Percentiles rank a stretch among this genome's conserved stretches.
Evolutionary conservation across 495 filamentous ascomycete species (phyloP).

Genomic region (Penicillium canariense): DNA sequence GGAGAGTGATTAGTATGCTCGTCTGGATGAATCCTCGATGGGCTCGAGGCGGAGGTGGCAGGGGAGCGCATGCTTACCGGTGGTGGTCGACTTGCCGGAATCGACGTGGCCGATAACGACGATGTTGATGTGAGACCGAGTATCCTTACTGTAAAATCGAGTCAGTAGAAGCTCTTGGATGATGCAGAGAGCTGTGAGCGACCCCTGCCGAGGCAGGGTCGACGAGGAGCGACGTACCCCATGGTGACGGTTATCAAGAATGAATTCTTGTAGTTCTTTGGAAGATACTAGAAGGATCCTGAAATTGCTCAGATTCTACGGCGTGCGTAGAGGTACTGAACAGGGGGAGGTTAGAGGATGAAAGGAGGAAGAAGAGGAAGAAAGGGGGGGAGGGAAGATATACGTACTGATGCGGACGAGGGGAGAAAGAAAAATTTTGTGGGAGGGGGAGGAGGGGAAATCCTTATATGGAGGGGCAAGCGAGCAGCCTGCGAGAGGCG

Average conservation of each 20-base stretch:
- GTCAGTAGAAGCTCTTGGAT: constrained; percentile 1
- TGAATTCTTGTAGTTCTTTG: constrained; percentile 47
- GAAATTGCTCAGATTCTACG: constrained; percentile 52
- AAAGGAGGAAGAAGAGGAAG: constrained; percentile 22
- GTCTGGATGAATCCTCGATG: neutral
- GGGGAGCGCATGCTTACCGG: constrained; percentile 51
- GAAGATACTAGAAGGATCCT: constrained; percentile 44
- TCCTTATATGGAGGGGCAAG: constrained; percentile 55
- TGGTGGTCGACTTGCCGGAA: constrained; percentile 99
- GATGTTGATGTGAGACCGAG: constrained; percentile 88
- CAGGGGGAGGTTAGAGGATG: constrained; percentile 35
- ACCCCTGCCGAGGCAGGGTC: neutral
- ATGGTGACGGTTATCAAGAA: constrained; percentile 44
- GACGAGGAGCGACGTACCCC: constrained; percentile 42
- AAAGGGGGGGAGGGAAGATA: constrained; percentile 35
- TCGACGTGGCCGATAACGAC: constrained; percentile 99
- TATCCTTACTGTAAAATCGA: constrained; percentile 66
- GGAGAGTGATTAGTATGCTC: neutral
- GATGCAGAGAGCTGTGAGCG: neutral
- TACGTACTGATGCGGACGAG: constrained; percentile 52
- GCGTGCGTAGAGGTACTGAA: constrained; percentile 55
- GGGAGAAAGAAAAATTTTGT: constrained; percentile 42
- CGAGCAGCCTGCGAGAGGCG: constrained; percentile 34
- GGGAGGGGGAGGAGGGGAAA: constrained; percentile 46
- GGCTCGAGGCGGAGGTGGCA: neutral